A percentile compares a stretch with the other conserved stretches of the same genome.
phyloP scores from a whole-genome alignment of 2,329 filamentous ascomycete genomes.

The Pyrenochaeta sp. region DNA sequence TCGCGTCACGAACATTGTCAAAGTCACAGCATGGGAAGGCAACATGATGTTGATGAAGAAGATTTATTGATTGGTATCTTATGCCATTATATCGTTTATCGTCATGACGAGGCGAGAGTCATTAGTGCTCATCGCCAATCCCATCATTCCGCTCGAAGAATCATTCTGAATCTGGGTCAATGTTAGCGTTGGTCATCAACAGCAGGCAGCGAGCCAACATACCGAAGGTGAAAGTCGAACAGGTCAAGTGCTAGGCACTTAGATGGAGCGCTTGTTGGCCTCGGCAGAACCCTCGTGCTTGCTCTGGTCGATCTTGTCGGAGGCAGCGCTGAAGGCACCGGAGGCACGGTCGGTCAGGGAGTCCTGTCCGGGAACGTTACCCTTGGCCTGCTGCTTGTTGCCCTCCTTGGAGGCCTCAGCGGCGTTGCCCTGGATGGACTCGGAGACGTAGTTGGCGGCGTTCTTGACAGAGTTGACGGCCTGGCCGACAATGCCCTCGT shows the following conservation, averaged over 20 bases:
- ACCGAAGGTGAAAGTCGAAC: conserved; percentile 28
- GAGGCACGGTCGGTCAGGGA: conserved; percentile 58
- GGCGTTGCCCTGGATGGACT: conserved; percentile 66
- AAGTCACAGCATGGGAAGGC: background rate
- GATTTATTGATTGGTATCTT: conserved; percentile 41
- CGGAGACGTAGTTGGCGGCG: conserved; percentile 73
- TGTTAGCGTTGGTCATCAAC: background rate
- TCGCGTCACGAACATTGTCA: background rate
- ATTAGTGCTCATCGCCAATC: conserved; percentile 25
- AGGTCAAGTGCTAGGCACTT: conserved; percentile 20
- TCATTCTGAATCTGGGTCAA: conserved; percentile 17
- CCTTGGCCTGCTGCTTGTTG: conserved; percentile 67
- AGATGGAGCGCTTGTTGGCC: conserved; percentile 56
- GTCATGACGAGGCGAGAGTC: conserved; percentile 24
- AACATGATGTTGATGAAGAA: conserved; percentile 24
- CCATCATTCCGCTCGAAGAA: conserved; percentile 10
- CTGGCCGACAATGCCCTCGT: conserved; percentile 54
- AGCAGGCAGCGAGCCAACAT: conserved; percentile 1
- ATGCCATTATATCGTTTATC: conserved; percentile 29
- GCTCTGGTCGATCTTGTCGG: conserved; percentile 62
- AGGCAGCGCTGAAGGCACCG: conserved; percentile 60
- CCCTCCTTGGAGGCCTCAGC: conserved; percentile 69
- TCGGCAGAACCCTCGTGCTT: conserved; percentile 59
- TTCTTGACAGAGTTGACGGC: conserved; percentile 56
- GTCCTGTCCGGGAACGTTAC: conserved; percentile 61